Evolutionary conservation across 306 rosid species (phyloP).

Genomic region (Pterocarpus santalinus): DNA sequence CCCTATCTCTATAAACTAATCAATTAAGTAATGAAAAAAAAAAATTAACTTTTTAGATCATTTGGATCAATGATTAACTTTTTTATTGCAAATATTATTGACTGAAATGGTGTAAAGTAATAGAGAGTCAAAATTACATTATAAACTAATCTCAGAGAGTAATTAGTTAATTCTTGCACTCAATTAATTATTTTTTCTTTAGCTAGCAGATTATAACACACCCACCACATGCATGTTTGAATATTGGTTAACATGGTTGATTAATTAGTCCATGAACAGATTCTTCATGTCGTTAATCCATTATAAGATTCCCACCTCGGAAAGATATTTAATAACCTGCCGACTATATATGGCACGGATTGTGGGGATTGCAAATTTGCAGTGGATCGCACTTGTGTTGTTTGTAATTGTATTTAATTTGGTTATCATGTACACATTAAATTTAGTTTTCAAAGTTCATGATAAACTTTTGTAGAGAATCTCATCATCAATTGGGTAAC

Average conservation of each 20-base stretch:
- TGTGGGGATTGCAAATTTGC: constrained; percentile 15
- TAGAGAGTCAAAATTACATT: background rate
- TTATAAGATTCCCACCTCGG: constrained; percentile 36
- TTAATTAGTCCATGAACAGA: background rate
- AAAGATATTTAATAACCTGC: constrained; percentile 35
- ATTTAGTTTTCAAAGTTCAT: background rate
- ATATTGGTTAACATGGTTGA: background rate
- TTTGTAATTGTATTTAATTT: background rate
- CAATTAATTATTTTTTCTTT: background rate
- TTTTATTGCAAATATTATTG: background rate
- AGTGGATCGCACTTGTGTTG: constrained; percentile 19
- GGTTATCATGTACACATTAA: background rate
- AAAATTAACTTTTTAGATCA: too few species aligned
- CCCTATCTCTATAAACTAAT: background rate
- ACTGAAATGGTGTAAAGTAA: background rate
- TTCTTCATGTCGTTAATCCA: constrained; percentile 34
- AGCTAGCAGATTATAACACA: background rate
- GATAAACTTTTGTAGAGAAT: background rate
- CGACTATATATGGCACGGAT: constrained; percentile 31
- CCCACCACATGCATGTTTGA: background rate
- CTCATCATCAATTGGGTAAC: constrained; percentile 33
- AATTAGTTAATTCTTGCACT: background rate
- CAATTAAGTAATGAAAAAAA: background rate
- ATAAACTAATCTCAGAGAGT: background rate
- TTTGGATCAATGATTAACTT: background rate